Conservation (phyloP, 2,329 filamentous ascomycete species). For the Aotearoamyces nothofagi region DNA sequence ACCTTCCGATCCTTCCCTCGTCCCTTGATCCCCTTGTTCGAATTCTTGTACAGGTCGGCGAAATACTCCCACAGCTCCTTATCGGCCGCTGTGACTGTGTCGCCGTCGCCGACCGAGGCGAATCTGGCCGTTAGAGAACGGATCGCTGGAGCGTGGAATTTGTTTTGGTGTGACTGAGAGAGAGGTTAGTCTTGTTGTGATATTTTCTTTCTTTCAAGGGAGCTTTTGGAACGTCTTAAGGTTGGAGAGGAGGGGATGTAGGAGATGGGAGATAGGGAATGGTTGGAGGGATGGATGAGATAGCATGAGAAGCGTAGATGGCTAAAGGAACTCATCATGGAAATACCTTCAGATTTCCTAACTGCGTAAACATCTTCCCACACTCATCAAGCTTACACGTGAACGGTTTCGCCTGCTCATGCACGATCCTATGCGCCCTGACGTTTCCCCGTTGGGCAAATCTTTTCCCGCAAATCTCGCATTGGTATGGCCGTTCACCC, state of each 20-base stretch:
- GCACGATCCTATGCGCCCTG: slow-evolving; percentile 68
- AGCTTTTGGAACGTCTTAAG: slow-evolving; percentile 1
- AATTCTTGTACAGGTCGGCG: slow-evolving; percentile 81
- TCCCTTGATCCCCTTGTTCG: slow-evolving; percentile 96
- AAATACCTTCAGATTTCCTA: slow-evolving; percentile 84
- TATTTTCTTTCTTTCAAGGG: slow-evolving; percentile 1
- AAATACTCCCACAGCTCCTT: slow-evolving; percentile 77
- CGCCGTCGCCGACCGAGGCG: slow-evolving; percentile 41
- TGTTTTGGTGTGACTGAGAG: slow-evolving; percentile 76
- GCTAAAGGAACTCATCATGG: slow-evolving; percentile 6
- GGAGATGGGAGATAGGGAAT: slow-evolving; percentile 1
- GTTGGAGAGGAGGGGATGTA: neutral
- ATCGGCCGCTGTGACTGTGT: slow-evolving; percentile 50
- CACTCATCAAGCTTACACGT: slow-evolving; percentile 72
- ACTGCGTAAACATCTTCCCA: slow-evolving; percentile 75
- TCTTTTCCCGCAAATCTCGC: slow-evolving; percentile 62
- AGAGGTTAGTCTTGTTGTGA: neutral
- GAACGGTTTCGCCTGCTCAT: slow-evolving; percentile 64
- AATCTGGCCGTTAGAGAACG: slow-evolving; percentile 57
- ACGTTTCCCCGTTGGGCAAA: slow-evolving; percentile 83
- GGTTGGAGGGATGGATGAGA: no score
- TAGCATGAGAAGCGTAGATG: neutral
- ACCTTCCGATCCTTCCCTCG: slow-evolving; percentile 74
- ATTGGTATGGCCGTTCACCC: slow-evolving; percentile 71
- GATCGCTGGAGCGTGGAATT: slow-evolving; percentile 70